phyloP scores from a whole-genome alignment of 2,329 filamentous ascomycete species.

The Xylariomycetidae sp. region DNA sequence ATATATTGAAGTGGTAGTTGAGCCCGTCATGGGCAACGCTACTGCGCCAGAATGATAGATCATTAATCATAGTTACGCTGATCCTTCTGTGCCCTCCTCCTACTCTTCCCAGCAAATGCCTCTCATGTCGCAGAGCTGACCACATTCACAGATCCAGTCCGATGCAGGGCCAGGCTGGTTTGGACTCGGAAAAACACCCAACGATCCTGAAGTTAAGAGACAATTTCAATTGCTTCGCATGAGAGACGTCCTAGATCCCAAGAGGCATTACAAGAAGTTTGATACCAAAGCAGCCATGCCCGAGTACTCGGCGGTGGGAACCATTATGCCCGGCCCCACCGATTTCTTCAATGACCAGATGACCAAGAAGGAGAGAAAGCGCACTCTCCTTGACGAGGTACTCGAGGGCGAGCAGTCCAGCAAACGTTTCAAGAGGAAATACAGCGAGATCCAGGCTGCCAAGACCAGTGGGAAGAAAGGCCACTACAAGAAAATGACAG shows the following conservation, averaged over 20 bases:
- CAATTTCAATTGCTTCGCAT: constrained; percentile 88
- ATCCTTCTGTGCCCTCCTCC: too few species aligned
- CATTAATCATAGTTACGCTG: constrained; percentile 74
- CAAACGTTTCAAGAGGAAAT: constrained; percentile 80
- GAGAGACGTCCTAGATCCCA: constrained; percentile 82
- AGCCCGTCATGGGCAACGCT: constrained; percentile 76
- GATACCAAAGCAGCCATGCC: constrained; percentile 69
- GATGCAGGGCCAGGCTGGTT: constrained; percentile 86
- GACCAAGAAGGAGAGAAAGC: constrained; percentile 81
- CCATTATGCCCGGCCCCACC: constrained; percentile 80
- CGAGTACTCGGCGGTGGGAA: constrained; percentile 83
- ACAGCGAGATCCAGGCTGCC: constrained; percentile 73
- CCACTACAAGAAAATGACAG: constrained; percentile 76
- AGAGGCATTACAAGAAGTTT: constrained; percentile 74
- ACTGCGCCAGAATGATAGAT: constrained; percentile 60
- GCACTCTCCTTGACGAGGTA: constrained; percentile 81
- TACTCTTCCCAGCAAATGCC: constrained; percentile 17
- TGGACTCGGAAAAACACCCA: constrained; percentile 75
- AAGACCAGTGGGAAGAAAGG: constrained; percentile 88
- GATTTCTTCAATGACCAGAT: constrained; percentile 81
- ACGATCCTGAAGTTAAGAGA: constrained; percentile 81
- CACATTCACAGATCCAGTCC: not conserved
- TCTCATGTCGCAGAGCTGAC: constrained; percentile 6
- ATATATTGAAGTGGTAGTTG: constrained; percentile 68
- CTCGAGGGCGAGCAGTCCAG: constrained; percentile 62